Conservation (phyloP, 345 rosid genomes). For the Melastoma malabathricum region DNA sequence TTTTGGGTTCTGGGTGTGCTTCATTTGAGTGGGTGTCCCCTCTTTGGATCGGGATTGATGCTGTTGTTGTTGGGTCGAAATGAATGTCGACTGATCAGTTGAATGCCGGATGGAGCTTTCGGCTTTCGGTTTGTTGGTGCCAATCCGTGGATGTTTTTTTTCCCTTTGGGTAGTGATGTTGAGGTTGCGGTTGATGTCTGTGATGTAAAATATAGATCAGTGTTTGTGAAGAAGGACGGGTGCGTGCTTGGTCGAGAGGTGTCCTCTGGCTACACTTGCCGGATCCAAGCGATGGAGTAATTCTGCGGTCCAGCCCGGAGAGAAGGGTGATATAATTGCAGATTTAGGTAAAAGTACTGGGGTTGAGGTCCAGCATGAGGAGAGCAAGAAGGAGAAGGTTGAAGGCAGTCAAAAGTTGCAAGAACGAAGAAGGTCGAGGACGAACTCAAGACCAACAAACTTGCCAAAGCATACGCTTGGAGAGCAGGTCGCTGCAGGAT, state of each 20-base stretch:
- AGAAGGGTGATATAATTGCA: constrained; percentile 23
- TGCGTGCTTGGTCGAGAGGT: constrained; percentile 82
- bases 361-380: constrained; percentile 41
- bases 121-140: no score
- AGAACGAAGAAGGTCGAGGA: constrained; percentile 58
- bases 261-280: constrained; percentile 36
- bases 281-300: constrained; percentile 39
- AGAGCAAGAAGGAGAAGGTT: constrained; percentile 27
- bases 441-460: constrained; percentile 45
- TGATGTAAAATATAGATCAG: constrained; percentile 32
- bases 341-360: constrained; percentile 11
- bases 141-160: background rate
- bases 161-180: background rate
- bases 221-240: constrained; percentile 52
- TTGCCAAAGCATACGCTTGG: constrained; percentile 59
- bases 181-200: background rate
- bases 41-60: no score
- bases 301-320: constrained; percentile 32
- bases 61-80: no score
- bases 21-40: no score
- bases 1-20: no score
- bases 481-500: constrained; percentile 92
- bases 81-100: no score
- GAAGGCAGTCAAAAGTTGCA: constrained; percentile 34
- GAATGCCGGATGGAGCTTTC: no score